Base-by-base conservation (phyloP, 2,329 filamentous ascomycete species). In the Calonectria naviculata region DNA sequence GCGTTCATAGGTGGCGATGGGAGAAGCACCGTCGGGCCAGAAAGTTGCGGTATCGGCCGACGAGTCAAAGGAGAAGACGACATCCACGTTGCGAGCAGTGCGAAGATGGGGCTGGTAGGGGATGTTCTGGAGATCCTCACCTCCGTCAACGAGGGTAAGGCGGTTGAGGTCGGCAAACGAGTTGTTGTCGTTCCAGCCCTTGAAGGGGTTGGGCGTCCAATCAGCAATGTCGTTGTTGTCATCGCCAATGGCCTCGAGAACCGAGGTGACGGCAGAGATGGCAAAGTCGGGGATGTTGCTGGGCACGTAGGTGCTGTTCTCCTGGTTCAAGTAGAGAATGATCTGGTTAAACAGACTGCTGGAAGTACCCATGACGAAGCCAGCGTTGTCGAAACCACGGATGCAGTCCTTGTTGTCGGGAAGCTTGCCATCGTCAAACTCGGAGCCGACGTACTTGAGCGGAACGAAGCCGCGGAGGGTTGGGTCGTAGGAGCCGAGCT, bases 331-430 rank as follows among this genome's bases (percentile, higher is more conserved):
- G 91, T 97, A 87, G 88, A 97, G 87, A 67, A 92, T 86, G 77
- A 78, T 87, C 86, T 80, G 85, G 84, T 97, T 97, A 87, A 97
- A 97, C 5, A 97, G 86, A 10, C 92, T 92, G 19, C 92, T 94
- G 13, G 93, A 95, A 0, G 94, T 97, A 70, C 94, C 94, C 90
- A 96, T 94, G 36, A 97, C 86, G 77, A 91, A 97, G 2, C 93
- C 93, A 8, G 90, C 90, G 76, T 94, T 95, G 81, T 97, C 94
- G 75, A 95, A 95, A 1, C 94, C 94, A 28, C 79, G 79, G 31
- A 87, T 83, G 73, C 90, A 86, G 2, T 74, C 80, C 73, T 87
- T 85, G 78, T 87, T 87, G 34, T 85, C 67, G 15, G 81, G 76
- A 0, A 86, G 68, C 65, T 71, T 84, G 73, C 91, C 92, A 61